These are phyloP conservation scores for Aspergillus bertholletiae DNA, from an alignment of 495 filamentous ascomycete genomes.

Conservation along the genomic window DNA sequence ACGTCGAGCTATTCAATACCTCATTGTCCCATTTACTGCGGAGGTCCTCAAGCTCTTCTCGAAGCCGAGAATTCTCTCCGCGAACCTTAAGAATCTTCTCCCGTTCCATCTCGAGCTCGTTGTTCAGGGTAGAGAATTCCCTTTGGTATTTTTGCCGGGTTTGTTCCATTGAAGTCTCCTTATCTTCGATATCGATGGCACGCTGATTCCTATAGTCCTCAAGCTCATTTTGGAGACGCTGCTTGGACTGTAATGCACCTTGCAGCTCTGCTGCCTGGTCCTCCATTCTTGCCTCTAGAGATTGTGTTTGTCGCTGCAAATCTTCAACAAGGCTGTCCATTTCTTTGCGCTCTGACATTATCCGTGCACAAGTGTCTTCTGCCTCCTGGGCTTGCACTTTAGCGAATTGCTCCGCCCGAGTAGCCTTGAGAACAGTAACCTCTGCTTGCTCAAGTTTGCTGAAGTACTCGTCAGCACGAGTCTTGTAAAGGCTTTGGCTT, in stretches of 20 bases:
- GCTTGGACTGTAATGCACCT: constrained; percentile 83
- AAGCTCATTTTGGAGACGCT: constrained; percentile 93
- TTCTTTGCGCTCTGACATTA: constrained; percentile 88
- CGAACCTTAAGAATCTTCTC: constrained; percentile 74
- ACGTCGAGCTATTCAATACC: constrained; percentile 94
- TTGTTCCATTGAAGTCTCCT: constrained; percentile 93
- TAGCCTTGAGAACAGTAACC: constrained; percentile 89
- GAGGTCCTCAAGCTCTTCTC: constrained; percentile 92
- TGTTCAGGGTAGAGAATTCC: constrained; percentile 82
- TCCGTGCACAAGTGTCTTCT: constrained; percentile 83
- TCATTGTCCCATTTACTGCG: constrained; percentile 98
- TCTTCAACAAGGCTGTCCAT: constrained; percentile 89
- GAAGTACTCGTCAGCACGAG: constrained; percentile 93
- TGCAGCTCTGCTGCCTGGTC: constrained; percentile 89
- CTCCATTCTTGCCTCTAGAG: constrained; percentile 85
- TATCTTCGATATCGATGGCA: constrained; percentile 95
- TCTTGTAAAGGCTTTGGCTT: constrained; percentile 86
- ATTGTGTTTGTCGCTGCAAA: constrained; percentile 82
- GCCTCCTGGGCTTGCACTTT: constrained; percentile 84
- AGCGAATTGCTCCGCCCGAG: constrained; percentile 88
- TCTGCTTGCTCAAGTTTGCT: constrained; percentile 96
- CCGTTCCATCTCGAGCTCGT: constrained; percentile 88
- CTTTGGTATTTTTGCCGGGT: constrained; percentile 95
- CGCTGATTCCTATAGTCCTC: constrained; percentile 95
- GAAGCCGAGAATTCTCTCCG: constrained; percentile 67